Evolutionary conservation across 768 basidiomycete species (phyloP), one percentile per base, ranked within the genome.

Genomic region (Hebeloma cylindrosporum): DNA sequence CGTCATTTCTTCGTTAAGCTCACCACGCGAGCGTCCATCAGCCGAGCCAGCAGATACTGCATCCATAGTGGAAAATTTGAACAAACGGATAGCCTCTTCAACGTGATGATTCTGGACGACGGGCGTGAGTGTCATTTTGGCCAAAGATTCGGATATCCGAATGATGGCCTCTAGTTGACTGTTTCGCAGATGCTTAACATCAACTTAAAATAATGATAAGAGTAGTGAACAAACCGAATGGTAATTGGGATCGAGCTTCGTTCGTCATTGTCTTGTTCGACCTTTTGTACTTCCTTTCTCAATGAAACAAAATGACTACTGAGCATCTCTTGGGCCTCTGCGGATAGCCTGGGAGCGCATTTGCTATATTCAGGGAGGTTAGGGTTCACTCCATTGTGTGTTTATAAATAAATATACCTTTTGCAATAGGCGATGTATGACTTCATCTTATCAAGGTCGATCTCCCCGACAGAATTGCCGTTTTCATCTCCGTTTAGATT

Each of bases 11-110:
- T 93, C 93, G 62, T 94, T 93, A 28, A 98, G 69, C 56, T 93
- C 93, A 3, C 87, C 85, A 31, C 94, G 81, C 10, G 92, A 89
- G 47, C 98, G 71, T 0, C 96, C 96, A 56, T 98, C 96, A 13
- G 87, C 84, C 23, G 90, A 86, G 9, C 96, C 94, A 0, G 93
- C 93, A 9, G 89, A 87, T 20, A 98, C 94, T 18, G 96, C 96
- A 62, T 98, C 93, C 95, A 99, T 98, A 2, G 96, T 98, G 7
- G 94, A 97, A 69, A 85, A 94, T 60, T 95, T 98, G 83, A 99
- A 99, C 30, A 99, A 68, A 7, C 96, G 87, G 56, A 98, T 97
- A 5, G 96, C 90, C 65, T 99, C 96, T 65, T 97, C 94, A 17
- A 98, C 95, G 56, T 99, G 94, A 61, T 94, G 86, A 36, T 85